A percentile compares a stretch with the other conserved stretches of the same genome.
Conservation (phyloP, 129 eudicot genomes). For the Pseudognaphalium luteoalbum region DNA sequence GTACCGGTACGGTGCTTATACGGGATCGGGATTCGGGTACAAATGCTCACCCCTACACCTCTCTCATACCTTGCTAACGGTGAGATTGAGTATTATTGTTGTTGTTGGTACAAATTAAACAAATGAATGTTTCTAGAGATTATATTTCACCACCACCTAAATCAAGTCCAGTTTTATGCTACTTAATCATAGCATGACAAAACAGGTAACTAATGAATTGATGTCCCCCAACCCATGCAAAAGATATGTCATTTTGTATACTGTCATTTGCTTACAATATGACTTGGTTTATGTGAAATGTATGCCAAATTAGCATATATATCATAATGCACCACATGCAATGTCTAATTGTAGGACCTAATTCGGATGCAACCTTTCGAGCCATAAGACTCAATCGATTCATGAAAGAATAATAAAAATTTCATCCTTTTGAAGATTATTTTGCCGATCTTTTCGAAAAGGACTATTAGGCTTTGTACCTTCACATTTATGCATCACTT, state of each 20-base stretch:
- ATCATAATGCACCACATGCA: constrained; percentile 8
- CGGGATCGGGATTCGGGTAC: too few relatives aligned
- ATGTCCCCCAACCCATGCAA: background rate
- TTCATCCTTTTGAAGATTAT: background rate
- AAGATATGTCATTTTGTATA: constrained; percentile 1
- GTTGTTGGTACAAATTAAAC: background rate
- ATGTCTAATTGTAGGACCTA: constrained; percentile 7
- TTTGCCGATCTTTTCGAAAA: constrained; percentile 4
- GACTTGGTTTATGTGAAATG: background rate
- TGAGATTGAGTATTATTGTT: too few relatives aligned
- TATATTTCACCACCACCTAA: constrained; percentile 1
- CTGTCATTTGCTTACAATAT: constrained; percentile 1
- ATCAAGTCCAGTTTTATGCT: background rate
- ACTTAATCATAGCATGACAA: constrained; percentile 12
- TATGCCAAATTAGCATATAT: background rate
- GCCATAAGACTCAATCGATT: background rate
- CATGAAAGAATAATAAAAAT: background rate
- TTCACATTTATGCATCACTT: constrained; percentile 28
- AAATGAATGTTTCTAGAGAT: constrained; percentile 5
- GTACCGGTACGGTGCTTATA: too few relatives aligned
- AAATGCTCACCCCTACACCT: too few relatives aligned
- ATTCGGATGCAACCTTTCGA: background rate
- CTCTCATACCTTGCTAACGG: too few relatives aligned
- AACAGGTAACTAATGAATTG: constrained; percentile 3
- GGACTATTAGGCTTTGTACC: constrained; percentile 25